A percentile compares a stretch with the other conserved stretches of the same genome.
These are phyloP conservation scores for Apiospora sp. DNA, from an alignment of 2,329 filamentous ascomycete species.

Conservation along the genomic window DNA sequence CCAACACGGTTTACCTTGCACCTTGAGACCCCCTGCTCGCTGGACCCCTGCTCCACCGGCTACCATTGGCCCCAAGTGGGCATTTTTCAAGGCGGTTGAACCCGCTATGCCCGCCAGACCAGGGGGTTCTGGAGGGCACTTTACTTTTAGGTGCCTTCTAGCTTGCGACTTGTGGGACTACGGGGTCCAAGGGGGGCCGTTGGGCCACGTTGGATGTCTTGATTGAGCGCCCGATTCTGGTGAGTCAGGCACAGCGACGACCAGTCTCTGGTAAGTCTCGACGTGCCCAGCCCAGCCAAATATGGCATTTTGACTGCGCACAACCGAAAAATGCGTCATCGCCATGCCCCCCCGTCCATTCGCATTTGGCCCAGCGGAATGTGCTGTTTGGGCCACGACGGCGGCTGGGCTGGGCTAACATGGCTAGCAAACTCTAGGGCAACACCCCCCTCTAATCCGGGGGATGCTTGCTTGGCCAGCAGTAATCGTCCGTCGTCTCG, in stretches of 20 bases:
- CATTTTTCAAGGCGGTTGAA: conserved; percentile 10
- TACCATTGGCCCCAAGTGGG: conserved; percentile 18
- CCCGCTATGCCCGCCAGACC: not conserved
- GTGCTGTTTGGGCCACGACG: not conserved
- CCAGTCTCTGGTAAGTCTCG: not conserved
- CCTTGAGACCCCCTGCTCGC: not conserved
- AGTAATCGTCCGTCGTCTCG: not conserved
- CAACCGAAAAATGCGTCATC: conserved; percentile 14
- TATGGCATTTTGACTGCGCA: not conserved
- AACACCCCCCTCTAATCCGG: conserved; percentile 15
- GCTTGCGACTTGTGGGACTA: not conserved
- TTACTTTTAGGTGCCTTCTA: not conserved
- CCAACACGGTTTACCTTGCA: conserved; percentile 9
- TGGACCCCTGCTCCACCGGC: not conserved
- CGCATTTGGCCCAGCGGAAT: not conserved
- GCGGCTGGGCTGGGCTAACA: conserved; percentile 7
- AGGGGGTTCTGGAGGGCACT: not conserved
- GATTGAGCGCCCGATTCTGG: conserved; percentile 12
- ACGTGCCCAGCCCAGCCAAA: conserved; percentile 6
- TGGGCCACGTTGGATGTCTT: conserved; percentile 21
- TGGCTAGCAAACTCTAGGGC: not conserved
- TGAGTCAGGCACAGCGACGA: conserved; percentile 19
- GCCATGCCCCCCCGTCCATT: not conserved
- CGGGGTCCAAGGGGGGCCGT: conserved; percentile 4
- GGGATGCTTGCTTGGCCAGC: conserved; percentile 7